Percentiles rank a stretch among this genome's conserved stretches.
Evolutionary conservation across 2,329 filamentous ascomycete species (phyloP).

Genomic region (Trichoderma hamatum): DNA sequence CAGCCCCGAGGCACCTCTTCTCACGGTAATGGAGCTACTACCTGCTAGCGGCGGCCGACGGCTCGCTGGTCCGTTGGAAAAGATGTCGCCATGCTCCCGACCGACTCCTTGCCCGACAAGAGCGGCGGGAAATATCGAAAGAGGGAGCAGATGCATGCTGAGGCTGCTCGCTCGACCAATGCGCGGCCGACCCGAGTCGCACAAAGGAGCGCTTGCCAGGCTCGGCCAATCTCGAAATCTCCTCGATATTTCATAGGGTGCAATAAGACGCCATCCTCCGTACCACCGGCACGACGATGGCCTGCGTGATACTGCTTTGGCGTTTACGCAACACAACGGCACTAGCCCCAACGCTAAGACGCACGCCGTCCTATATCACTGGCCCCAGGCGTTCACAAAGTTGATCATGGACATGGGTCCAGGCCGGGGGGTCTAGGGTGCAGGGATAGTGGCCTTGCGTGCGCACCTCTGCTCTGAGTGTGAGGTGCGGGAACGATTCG

Average conservation of each 20-base stretch:
- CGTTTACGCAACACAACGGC: conserved; percentile 19
- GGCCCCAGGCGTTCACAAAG: conserved; percentile 24
- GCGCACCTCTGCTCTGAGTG: conserved; percentile 26
- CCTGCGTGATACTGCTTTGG: conserved; percentile 21
- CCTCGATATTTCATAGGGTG: neutral
- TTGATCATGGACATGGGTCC: conserved; percentile 22
- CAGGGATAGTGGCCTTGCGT: conserved; percentile 24
- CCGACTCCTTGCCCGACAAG: neutral
- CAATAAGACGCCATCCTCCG: conserved; percentile 12
- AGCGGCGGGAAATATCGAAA: neutral
- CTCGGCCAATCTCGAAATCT: conserved; percentile 16
- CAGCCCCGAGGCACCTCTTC: conserved; percentile 22
- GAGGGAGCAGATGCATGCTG: conserved; percentile 1
- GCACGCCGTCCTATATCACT: conserved; percentile 24
- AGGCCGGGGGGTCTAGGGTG: neutral
- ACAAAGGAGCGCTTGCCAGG: conserved; percentile 13
- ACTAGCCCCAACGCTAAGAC: conserved; percentile 22
- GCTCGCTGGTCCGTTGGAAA: neutral
- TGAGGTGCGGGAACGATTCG: conserved; percentile 31
- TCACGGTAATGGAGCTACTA: neutral
- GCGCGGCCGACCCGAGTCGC: conserved; percentile 11
- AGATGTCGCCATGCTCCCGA: neutral
- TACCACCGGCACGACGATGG: conserved; percentile 16
- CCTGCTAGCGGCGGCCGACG: conserved; percentile 15
- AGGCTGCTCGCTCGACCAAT: conserved; percentile 9